Evolutionary conservation across 257 asterid genomes (phyloP), one percentile per base, ranked within the genome.

Genomic region (Ballota nigra): DNA sequence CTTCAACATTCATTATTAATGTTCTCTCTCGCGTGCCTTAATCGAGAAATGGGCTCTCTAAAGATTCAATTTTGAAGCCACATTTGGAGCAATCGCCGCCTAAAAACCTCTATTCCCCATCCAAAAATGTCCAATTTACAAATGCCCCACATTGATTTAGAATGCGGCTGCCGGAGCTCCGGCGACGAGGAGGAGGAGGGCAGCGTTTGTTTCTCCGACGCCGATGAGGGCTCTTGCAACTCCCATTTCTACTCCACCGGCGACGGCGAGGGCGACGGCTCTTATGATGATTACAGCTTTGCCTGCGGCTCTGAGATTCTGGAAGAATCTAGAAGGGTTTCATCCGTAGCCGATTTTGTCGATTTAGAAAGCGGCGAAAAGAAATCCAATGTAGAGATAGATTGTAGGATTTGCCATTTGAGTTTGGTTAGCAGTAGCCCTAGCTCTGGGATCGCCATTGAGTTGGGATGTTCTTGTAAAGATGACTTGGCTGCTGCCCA

Each of bases 401-500:
- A 92, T 82, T 89, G 98, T 62, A 79, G 98, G 67, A 92, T 92
- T 82, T 92, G 98, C 53, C 98, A 88, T 71, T 57, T 88, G 89
- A 86, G 96, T 62, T 83, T 89, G 85, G 82, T 81, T 33, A 86
- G 83, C 13, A 72, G 82, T 22, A 87, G 83, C 75, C 86, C 90
- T 26, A 84, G 81, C 28, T 73, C 81, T 66, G 96, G 96, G 13
- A 57, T 83, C 72, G 81, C 98, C 45, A 92, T 92, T 81, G 89
- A 92, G 51, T 71, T 92, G 81, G 98, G 98, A 0, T 92, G 96
- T 78, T 88, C 89, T 43, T 92, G 98, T 59, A 92, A 92, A 81
- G 87, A 86, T 77, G 98, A 92, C 75, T 84, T 92, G 57, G 92
- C 96, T 81, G 90, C 87, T 81, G 92, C 94, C 61, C 98, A 92